Percentiles rank a stretch among this genome's conserved stretches.
These are phyloP conservation scores for Hypoxylon subgilvum DNA, from an alignment of 495 filamentous ascomycete genomes.

Conservation along the genomic window DNA sequence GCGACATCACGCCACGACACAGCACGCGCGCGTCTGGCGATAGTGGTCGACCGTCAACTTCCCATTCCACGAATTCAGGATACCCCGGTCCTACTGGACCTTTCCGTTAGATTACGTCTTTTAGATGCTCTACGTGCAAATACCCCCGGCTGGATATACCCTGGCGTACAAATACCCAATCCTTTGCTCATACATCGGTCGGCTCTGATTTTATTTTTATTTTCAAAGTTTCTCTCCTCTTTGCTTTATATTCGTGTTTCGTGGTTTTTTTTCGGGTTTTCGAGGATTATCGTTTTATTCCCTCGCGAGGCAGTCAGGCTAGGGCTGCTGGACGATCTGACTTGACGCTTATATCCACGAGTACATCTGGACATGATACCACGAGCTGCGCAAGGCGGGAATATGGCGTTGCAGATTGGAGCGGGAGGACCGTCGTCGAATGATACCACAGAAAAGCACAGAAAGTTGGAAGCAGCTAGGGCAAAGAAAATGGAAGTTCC, in stretches of 20 bases:
- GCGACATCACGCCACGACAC: conserved; percentile 83
- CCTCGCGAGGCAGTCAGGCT: conserved; percentile 18
- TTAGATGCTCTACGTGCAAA: conserved; percentile 53
- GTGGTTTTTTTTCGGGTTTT: conserved; percentile 16
- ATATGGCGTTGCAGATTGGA: conserved; percentile 46
- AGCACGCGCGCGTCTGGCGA: conserved; percentile 81
- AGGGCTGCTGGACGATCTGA: conserved; percentile 36
- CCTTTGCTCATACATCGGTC: conserved; percentile 64
- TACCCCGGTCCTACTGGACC: conserved; percentile 88
- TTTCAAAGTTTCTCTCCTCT: conserved; percentile 21
- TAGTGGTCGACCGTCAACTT: conserved; percentile 89
- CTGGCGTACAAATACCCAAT: conserved; percentile 59
- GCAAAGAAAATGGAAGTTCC: conserved; percentile 34
- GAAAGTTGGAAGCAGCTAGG: conserved; percentile 37
- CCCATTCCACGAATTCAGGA: conserved; percentile 90
- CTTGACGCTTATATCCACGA: conserved; percentile 45
- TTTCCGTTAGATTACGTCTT: conserved; percentile 70
- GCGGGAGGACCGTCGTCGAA: conserved; percentile 41
- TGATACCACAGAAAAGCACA: conserved; percentile 47
- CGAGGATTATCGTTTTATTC: conserved; percentile 5
- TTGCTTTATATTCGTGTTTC: conserved; percentile 39
- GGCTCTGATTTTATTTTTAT: conserved; percentile 50
- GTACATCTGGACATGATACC: conserved; percentile 46
- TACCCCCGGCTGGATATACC: conserved; percentile 65
- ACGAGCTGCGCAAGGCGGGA: conserved; percentile 41